Conservation (phyloP, 495 filamentous ascomycete genomes). For the Tuber umbilicatum region DNA sequence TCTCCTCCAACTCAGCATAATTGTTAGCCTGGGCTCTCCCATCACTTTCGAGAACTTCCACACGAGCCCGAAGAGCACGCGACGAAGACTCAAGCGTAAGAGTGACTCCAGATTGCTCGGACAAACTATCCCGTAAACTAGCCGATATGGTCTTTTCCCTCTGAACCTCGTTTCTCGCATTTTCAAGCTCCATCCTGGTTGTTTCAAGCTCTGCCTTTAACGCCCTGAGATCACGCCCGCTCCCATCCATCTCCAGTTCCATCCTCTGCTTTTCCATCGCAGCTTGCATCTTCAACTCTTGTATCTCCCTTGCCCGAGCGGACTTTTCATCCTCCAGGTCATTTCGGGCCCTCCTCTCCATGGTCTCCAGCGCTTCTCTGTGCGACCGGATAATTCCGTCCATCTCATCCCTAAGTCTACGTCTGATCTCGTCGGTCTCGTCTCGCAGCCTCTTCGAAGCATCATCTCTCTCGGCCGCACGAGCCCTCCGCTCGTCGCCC, state of each 20-base stretch:
- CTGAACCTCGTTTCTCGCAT: constrained; percentile 55
- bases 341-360: constrained; percentile 49
- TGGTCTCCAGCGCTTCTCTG: constrained; percentile 48
- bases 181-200: constrained; percentile 47
- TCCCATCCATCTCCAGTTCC: constrained; percentile 57
- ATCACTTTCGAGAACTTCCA: constrained; percentile 82
- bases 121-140: constrained; percentile 56
- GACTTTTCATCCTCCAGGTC: constrained; percentile 62
- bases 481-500: constrained; percentile 36
- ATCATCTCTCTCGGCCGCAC: constrained; percentile 37
- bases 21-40: constrained; percentile 75
- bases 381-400: constrained; percentile 46
- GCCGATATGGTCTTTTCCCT: constrained; percentile 54
- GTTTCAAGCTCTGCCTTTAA: constrained; percentile 48
- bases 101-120: constrained; percentile 57
- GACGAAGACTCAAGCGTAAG: constrained; percentile 65
- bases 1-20: constrained; percentile 67
- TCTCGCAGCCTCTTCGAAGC: constrained; percentile 33
- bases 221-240: constrained; percentile 54
- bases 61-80: constrained; percentile 65
- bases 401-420: constrained; percentile 37
- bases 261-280: constrained; percentile 58
- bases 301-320: constrained; percentile 56
- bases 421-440: constrained; percentile 38
- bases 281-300: constrained; percentile 56